A percentile compares a stretch with the other conserved stretches of the same genome.
Evolutionary conservation across 306 rosid species (phyloP).

Genomic region (Ammopiptanthus mongolicus): DNA sequence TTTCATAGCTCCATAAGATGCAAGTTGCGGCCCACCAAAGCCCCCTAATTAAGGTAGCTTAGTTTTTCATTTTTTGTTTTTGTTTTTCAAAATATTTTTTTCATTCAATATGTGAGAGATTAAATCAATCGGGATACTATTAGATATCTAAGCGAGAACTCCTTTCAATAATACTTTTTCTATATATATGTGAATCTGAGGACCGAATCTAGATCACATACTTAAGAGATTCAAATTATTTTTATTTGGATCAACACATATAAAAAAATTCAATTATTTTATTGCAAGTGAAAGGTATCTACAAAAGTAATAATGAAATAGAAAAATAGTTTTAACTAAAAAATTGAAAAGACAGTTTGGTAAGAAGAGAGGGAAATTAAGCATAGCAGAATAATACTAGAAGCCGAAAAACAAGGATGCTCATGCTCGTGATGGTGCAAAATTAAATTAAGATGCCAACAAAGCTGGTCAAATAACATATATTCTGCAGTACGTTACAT

Average conservation of each 20-base stretch:
- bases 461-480: slow-evolving; percentile 13
- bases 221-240: too few species aligned
- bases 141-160: too few species aligned
- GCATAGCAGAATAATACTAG: not conserved
- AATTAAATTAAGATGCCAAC: slow-evolving; percentile 8
- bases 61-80: too few species aligned
- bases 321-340: not conserved
- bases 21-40: slow-evolving; percentile 31
- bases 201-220: too few species aligned
- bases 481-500: not conserved
- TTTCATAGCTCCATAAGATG: not conserved
- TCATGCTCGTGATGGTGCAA: slow-evolving; percentile 6
- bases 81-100: too few species aligned
- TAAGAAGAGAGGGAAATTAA: not conserved
- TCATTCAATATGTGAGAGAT: too few species aligned
- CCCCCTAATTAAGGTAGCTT: not conserved
- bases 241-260: too few species aligned
- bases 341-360: slow-evolving; percentile 28
- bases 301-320: not conserved
- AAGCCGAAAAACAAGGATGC: slow-evolving; percentile 3
- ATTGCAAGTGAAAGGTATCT: slow-evolving; percentile 22
- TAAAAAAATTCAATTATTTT: slow-evolving; percentile 29
- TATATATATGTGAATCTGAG: too few species aligned
- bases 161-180: too few species aligned
- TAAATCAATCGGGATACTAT: too few species aligned